Conservation (phyloP, 352 stramenopile genomes). For the Phytophthora multivora region DNA sequence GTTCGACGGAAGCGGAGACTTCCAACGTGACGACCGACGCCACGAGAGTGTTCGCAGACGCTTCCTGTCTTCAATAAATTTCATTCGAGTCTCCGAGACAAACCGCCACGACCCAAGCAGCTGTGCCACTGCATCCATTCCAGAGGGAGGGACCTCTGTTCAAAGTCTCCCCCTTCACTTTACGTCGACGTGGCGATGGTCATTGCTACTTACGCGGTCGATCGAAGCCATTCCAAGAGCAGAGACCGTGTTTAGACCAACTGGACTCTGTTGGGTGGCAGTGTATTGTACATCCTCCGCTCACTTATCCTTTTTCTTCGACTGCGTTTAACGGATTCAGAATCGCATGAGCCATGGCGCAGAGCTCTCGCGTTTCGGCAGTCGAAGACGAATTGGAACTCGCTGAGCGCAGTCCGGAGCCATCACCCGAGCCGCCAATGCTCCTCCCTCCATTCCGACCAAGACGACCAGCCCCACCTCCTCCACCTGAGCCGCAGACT, state of each 20-base stretch:
- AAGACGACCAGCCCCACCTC: slow-evolving; percentile 17
- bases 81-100: slow-evolving; percentile 21
- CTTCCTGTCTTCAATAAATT: slow-evolving; percentile 26
- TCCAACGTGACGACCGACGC: slow-evolving; percentile 1
- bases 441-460: slow-evolving; percentile 30
- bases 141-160: not conserved
- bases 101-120: slow-evolving; percentile 8
- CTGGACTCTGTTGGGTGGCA: not conserved
- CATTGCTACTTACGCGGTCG: slow-evolving; percentile 9
- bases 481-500: slow-evolving; percentile 2
- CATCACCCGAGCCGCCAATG: slow-evolving; percentile 9
- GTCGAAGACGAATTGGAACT: slow-evolving; percentile 22
- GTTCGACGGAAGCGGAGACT: slow-evolving; percentile 9
- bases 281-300: not conserved
- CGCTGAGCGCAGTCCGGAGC: slow-evolving; percentile 22
- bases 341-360: slow-evolving; percentile 25
- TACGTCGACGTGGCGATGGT: slow-evolving; percentile 11
- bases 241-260: slow-evolving; percentile 18
- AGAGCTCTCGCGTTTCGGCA: slow-evolving; percentile 13
- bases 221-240: slow-evolving; percentile 11
- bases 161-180: slow-evolving; percentile 10
- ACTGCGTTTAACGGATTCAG: slow-evolving; percentile 4
- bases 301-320: slow-evolving; percentile 15
- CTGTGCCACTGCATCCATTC: slow-evolving; percentile 12
- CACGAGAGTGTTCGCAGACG: slow-evolving; percentile 16